phyloP scores from a whole-genome alignment of 345 rosid genomes.

The Eucalyptus lansdowneana region DNA sequence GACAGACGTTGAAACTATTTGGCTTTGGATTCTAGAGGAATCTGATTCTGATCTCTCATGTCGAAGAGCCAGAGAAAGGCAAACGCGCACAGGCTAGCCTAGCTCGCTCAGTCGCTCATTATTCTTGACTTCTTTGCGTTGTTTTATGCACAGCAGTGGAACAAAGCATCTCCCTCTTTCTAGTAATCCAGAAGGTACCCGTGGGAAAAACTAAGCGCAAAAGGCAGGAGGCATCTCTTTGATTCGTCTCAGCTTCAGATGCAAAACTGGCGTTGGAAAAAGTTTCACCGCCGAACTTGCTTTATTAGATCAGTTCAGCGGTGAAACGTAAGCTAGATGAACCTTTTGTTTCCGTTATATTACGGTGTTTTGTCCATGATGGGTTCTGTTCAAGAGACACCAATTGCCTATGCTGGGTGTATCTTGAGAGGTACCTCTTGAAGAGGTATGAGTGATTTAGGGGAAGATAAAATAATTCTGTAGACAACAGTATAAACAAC shows the following conservation, averaged over 20 bases:
- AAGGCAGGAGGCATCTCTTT: neutral
- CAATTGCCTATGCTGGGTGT: too few relatives aligned
- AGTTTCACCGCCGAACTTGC: neutral
- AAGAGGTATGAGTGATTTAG: too few relatives aligned
- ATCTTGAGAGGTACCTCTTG: too few relatives aligned
- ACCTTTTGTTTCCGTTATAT: neutral
- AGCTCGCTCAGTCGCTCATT: neutral
- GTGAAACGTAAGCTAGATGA: neutral
- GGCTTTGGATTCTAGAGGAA: neutral
- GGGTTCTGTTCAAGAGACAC: too few relatives aligned
- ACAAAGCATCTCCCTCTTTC: neutral
- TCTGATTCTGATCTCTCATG: conserved; percentile 16
- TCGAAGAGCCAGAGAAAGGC: neutral
- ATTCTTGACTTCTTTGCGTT: conserved; percentile 10
- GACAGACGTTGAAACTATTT: neutral
- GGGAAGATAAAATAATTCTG: too few relatives aligned
- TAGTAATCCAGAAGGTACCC: neutral
- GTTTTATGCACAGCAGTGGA: neutral
- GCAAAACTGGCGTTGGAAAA: neutral
- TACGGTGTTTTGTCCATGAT: too few relatives aligned
- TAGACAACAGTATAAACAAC: too few relatives aligned
- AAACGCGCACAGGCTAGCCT: neutral
- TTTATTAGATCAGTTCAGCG: neutral
- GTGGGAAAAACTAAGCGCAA: neutral
- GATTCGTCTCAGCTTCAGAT: neutral